Conservation (phyloP, 352 stramenopile species). For the Globisporangium carolinianum region DNA sequence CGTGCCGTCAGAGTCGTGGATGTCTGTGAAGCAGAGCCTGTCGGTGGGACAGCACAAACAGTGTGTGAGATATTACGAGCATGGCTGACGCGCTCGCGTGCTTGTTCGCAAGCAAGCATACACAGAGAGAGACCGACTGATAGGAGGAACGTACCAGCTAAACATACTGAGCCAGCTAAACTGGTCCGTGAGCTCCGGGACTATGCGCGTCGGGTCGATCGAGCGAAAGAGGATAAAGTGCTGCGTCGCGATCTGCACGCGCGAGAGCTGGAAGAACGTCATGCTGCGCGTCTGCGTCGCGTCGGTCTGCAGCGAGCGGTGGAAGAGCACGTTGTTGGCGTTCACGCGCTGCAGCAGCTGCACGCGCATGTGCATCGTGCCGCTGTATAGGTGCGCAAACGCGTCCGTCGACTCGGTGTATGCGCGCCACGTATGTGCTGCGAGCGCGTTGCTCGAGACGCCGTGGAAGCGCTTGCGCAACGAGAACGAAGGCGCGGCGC, state of each 20-base stretch:
- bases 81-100: too few species aligned
- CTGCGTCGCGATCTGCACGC: constrained; percentile 14
- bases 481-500: constrained; percentile 18
- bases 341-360: constrained; percentile 29
- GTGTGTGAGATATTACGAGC: too few species aligned
- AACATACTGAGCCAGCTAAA: constrained; percentile 27
- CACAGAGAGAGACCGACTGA: too few species aligned
- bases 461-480: constrained; percentile 20
- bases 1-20: neutral
- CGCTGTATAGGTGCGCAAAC: constrained; percentile 30
- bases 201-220: constrained; percentile 20
- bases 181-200: constrained; percentile 6
- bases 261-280: constrained; percentile 31
- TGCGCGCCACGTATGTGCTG: constrained; percentile 13
- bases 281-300: constrained; percentile 14
- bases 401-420: constrained; percentile 22
- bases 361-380: constrained; percentile 23
- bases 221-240: constrained; percentile 28
- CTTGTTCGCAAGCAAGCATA: too few species aligned
- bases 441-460: constrained; percentile 13
- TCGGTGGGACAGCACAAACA: too few species aligned
- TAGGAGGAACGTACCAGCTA: constrained; percentile 11
- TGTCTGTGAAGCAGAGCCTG: constrained; percentile 19
- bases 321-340: constrained; percentile 23
- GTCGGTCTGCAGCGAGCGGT: constrained; percentile 24